Base-by-base conservation (phyloP, 2,329 filamentous ascomycete genomes). In the Hypoxylon sp. region DNA sequence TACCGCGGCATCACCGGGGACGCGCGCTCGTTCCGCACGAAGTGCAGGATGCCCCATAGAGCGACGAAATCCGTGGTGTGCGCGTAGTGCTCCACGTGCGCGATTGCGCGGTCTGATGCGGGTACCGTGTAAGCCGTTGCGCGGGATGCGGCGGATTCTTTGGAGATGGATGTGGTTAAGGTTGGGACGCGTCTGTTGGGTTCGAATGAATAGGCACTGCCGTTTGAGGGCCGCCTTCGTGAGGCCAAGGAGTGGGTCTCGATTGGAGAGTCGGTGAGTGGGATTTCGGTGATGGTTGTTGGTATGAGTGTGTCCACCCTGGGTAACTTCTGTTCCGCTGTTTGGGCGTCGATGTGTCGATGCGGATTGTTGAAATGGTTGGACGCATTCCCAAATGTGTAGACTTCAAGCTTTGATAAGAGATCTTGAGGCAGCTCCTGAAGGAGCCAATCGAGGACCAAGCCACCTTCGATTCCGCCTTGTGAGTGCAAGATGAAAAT, bases 281-380 rank as follows among this genome's bases (percentile, higher is more conserved):
- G 68, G 1, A 79, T 79, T 57, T 83, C 79, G 0, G 80, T 79
- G 21, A 80, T 74, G 7, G 79, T 65, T 0, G 79, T 78, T 10
- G 76, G 73, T 61, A 79, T 73, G 11, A 78, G 77, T 14, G 75
- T 75, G n/a, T 76, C 57, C 10, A 46, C 25, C 13, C 53, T 65
- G 0, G 81, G 83, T 17, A 81, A 76, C 2, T 73, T 72, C n/a
- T 76, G 63, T n/a, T 80, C 77, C 3, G 74, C 72, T 5, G 73
- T 71, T 67, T 88, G 85, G 0, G 83, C 84, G 1, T 79, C 73
- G 10, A 81, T 72, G 63, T 86, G 84, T 2, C 85, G 82, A 70
- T 88, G 85, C 0, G 92, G 92, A 69, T 93, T 93, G 78, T 94
- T 94, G 82, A 93, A 94, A 77, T 94, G 91, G 73, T 93, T 93